Base-by-base conservation (phyloP, 179 eudicot genomes). In the Vitellaria paradoxa region DNA sequence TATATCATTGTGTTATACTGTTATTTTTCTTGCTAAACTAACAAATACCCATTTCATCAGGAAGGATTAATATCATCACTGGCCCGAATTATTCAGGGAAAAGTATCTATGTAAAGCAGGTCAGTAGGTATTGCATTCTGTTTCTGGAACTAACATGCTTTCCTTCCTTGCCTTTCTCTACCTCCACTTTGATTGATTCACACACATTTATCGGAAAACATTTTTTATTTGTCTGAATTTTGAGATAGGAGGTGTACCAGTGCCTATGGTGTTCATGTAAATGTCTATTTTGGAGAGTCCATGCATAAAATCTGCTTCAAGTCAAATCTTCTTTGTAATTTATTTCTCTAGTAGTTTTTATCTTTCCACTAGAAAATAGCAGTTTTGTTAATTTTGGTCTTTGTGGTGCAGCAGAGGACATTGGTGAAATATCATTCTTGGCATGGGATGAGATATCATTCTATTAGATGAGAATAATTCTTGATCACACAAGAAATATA, bases 51-150 rank as follows among this genome's bases (percentile, higher is more conserved):
- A 9, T 78, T 26, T 76, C 81, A 72, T 70, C 97, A 96, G 99
- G 99, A 85, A 92, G 91, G 86, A 88, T 92, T 79, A 84, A 85
- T 81, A 92, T 96, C 86, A 96, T 96, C 77, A 92, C 94, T n/a
- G 99, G 99, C 47, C 99, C 99, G 50, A 96, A 96, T 82, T 96
- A 90, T 84, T 96, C 99, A 75, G 99, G 99, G 77, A 96, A 96
- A 86, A 96, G 98, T 81, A 92, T 96, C 84, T 96, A 93, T 71
- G 82, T 96, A 82, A 96, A 96, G 87, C 99, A 96, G 98, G 99
- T 94, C 17, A 14, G 78, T 73, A 56, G 37, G 66, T 63, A 6
- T 62, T 76, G 18, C 52, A 3, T 12, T 18, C 72, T 46, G 12
- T 65, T 17, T 30, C 26, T 40, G 10, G n/a, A 30, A 52, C 50